Base-by-base conservation (phyloP, 1,139 yeast genomes). In the Protomyces gravidus region DNA sequence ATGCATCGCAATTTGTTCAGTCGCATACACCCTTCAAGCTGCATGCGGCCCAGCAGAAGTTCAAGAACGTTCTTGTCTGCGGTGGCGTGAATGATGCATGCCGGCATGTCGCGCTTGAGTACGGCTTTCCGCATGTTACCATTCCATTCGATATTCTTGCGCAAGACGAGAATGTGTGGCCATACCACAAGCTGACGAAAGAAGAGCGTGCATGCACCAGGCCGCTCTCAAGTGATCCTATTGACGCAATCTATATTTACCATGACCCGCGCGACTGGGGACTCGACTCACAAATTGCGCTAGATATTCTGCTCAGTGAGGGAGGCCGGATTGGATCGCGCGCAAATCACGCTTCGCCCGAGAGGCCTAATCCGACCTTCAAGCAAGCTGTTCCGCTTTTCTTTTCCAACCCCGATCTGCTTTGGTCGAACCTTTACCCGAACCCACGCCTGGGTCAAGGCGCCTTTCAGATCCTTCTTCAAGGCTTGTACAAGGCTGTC, bases 211-310 rank as follows among this genome's bases (percentile, higher is more conserved):
- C 73, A 27, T 78, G 28, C 71, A 82, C 85, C 0, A 66, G 66
- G 25, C 69, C 68, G 1, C 62, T 70, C 32, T 26, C 60, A 15
- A 50, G 71, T 1, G 74, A 75, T 56, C 81, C 82, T 13, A 78
- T 89, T 63, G 95, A 89, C 65, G 94, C 94, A 0, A 77, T 92
- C 1, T 74, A 92, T 64, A 90, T 89, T 47, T 89, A 90, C 72
- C 89, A 88, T 70, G 98, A 92, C 71, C 89, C 97, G 1, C 77
- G 95, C 61, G 97, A 92, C 69, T 79, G 89, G 84, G 90, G 89
- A 1, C 80, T 92, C 1, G 95, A 86, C 71, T 92, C 86, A 73
- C 95, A 86, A 71, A 86, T 86, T 70, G 86, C 86, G 65, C 76
- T 86, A 69, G 95, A 86, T 69, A 75, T 86, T 66, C 77, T 86